These are phyloP conservation scores for Penicillium mononematosum DNA, from an alignment of 495 filamentous ascomycete species.

Conservation along the genomic window DNA sequence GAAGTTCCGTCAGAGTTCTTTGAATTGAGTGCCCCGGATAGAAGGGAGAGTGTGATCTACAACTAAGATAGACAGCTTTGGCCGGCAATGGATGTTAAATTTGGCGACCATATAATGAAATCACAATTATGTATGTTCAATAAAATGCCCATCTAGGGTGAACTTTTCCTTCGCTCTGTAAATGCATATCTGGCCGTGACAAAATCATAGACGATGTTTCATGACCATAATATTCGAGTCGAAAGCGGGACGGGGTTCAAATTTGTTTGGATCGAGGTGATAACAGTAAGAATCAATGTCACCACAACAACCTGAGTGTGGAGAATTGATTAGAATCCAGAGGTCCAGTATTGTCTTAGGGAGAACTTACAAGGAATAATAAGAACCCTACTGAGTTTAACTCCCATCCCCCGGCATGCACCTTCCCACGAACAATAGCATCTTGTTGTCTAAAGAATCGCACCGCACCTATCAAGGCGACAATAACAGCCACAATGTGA, in stretches of 20 bases:
- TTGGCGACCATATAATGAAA: not conserved
- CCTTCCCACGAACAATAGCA: conserved; percentile 63
- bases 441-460: conserved; percentile 70
- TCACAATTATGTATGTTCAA: not conserved
- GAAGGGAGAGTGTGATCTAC: not conserved
- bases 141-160: not conserved
- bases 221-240: conserved; percentile 10
- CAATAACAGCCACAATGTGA: conserved; percentile 56
- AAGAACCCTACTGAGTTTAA: conserved; percentile 53
- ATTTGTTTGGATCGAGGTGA: conserved; percentile 32
- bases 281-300: conserved; percentile 33
- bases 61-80: not conserved
- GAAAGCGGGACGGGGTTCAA: conserved; percentile 1
- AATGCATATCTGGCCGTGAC: not conserved
- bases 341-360: not conserved
- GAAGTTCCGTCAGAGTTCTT: not conserved
- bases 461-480: conserved; percentile 56
- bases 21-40: not conserved
- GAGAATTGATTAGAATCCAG: not conserved
- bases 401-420: conserved; percentile 68
- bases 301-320: conserved; percentile 24
- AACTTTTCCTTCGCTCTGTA: not conserved
- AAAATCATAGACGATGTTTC: not conserved
- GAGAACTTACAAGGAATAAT: conserved; percentile 48
- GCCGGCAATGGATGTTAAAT: not conserved